Evolutionary conservation across 768 basidiomycete genomes (phyloP), one percentile per base, ranked within the genome.

Genomic region (Neoboletus subvelutipes): DNA sequence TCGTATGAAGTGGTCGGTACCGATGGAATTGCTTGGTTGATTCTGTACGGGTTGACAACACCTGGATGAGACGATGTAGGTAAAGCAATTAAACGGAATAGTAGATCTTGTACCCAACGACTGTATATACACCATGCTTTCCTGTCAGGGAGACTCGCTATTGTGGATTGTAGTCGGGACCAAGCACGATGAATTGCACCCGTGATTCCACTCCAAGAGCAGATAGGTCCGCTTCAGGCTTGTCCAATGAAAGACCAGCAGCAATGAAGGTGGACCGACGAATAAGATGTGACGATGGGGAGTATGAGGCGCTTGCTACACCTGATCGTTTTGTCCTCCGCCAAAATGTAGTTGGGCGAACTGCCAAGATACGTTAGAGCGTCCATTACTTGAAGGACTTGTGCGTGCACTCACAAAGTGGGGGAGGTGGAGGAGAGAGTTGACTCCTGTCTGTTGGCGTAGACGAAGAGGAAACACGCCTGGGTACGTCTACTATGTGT

Each of bases 281-380:
- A 46, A 91, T 79, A 55, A 88, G 82, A 67, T 88, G 84, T 0
- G 82, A 82, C 0, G 87, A 80, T 0, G 89, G 89, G 7, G 90
- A 88, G 67, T 88, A 90, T 0, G 82, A 85, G 7, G 87, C 81
- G 5, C 78, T 80, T 45, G 86, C 79, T 1, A 91, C 87, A 17
- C 88, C 90, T 20, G 87, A 88, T 15, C 85, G 82, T 31, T 74
- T 79, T 2, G 86, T 89, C 60, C 83, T 85, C 33, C 87, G 79
- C 90, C 90, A 92, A 68, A 92, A 90, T 0, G 90, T 87, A 8
- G 83, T 88, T 0, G 90, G 89, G n/a, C 90, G 86, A 36, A 90
- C 89, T 91, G 58, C 2, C 1, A n/a, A 33, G 11, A 34, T 46
- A 52, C 18, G 40, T 57, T 46, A 55, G 45, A 24, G 33, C 13